phyloP scores from a whole-genome alignment of 2,329 filamentous ascomycete species.

The Fusarium avenaceum region DNA sequence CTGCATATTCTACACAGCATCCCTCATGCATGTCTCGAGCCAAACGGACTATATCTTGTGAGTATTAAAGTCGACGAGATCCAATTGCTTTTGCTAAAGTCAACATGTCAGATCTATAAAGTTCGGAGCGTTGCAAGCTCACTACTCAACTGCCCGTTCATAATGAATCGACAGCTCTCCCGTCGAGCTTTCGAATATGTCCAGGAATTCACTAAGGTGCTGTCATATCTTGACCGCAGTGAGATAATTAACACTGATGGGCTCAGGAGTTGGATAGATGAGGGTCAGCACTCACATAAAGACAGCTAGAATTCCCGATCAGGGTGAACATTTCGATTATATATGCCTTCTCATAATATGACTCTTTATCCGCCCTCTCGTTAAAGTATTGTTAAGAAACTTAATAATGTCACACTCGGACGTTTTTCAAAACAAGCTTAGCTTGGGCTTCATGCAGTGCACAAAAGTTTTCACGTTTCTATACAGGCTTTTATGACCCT shows the following conservation, averaged over 20 bases:
- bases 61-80: not conserved
- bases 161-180: not conserved
- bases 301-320: too few species aligned
- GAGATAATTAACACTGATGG: slow-evolving; percentile 10
- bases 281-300: too few species aligned
- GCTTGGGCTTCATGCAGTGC: fast-evolving
- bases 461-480: too few species aligned
- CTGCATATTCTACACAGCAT: slow-evolving; percentile 4
- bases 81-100: too few species aligned
- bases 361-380: too few species aligned
- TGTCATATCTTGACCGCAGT: slow-evolving; percentile 11
- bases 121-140: slow-evolving; percentile 8
- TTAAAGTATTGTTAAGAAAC: too few species aligned
- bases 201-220: slow-evolving; percentile 7
- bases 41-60: slow-evolving; percentile 2
- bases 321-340: too few species aligned
- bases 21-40: not conserved
- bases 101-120: slow-evolving; percentile 4
- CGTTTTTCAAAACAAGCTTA: too few species aligned
- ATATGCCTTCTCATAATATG: too few species aligned
- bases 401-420: too few species aligned
- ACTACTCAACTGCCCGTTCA: not conserved
- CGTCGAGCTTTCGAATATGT: not conserved
- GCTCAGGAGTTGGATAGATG: slow-evolving; percentile 10
- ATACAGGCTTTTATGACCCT: too few species aligned